Evolutionary conservation across 148 eudicot genomes (phyloP), one percentile per base, ranked within the genome.

Genomic region (Beta vulgaris): DNA sequence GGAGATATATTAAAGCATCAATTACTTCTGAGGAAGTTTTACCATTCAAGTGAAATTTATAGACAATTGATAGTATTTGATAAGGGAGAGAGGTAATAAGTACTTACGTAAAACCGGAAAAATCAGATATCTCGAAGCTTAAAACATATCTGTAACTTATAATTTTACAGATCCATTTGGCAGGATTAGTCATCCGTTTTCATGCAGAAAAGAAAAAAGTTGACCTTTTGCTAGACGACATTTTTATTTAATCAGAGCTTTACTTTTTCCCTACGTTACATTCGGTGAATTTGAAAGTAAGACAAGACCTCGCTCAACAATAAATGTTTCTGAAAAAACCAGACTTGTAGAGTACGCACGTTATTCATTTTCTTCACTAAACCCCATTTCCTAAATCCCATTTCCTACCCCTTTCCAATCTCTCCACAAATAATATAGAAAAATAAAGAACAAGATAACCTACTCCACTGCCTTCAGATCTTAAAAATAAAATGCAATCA

Each of bases 221-320:
- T 46, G 34, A 35, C 60, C 46, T 69, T 59, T 32, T 3, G 31
- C 68, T 32, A 77, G 28, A 69, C 37, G 69, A 77, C 61, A 77
- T 29, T 2, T 13, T 60, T 49, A 49, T 5, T 37, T 23, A 49
- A 43, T 4, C 21, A 15, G 19, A 13, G 68, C 35, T 59, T 34
- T 69, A 16, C 37, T 29, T 54, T 26, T 25, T 68, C 67, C 40
- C 34, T 57, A 76, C 46, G 34, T 43, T 68, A 31, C 53, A 53
- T 31, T 55, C 40, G 25, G 58, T 28, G 39, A 28, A 15, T 18
- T 2, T 32, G 23, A 69, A 46, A 32, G 35, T 48, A 68, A 55
- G 29, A 11, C 31, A 34, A 44, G 13, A 46, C 66, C 18, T 75
- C 29, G 9, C 49, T 3, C 49, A 34, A 15, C 42, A 42, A 43